These are phyloP conservation scores for Macrolepiota dolichaula DNA, from an alignment of 768 basidiomycete genomes.

Conservation along the genomic window DNA sequence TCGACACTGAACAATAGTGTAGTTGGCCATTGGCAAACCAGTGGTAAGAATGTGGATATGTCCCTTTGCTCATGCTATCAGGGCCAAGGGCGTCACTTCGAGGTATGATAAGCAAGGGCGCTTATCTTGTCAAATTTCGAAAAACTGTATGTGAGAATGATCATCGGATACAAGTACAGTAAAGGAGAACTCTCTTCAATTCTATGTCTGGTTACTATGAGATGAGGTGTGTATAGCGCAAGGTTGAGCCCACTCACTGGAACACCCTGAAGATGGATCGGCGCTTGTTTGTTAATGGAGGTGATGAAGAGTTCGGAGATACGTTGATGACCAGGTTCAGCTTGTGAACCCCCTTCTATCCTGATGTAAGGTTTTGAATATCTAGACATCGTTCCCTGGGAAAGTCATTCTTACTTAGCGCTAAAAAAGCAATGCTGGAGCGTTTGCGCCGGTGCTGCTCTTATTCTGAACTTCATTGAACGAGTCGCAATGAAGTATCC, in stretches of 20 bases:
- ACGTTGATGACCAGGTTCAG: constrained; percentile 12
- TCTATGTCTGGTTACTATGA: not conserved
- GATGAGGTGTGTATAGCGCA: not conserved
- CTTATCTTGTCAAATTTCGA: no score
- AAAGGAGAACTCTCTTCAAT: no score
- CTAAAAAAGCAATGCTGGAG: constrained; percentile 32
- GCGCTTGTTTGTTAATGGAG: constrained; percentile 24
- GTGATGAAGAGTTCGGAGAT: constrained; percentile 35
- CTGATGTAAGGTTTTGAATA: not conserved
- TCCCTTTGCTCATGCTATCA: no score
- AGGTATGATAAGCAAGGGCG: no score
- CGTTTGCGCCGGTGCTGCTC: constrained; percentile 33
- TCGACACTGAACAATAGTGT: no score
- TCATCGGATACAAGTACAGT: no score
- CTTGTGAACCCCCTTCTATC: constrained; percentile 23
- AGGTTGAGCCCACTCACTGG: not conserved
- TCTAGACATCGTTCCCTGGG: constrained; percentile 11
- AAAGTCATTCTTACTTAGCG: constrained; percentile 32
- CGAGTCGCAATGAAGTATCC: constrained; percentile 38
- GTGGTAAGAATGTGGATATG: no score
- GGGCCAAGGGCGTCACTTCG: no score
- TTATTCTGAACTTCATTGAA: constrained; percentile 35
- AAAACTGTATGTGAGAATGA: no score
- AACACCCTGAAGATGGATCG: constrained; percentile 25
- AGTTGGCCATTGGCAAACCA: no score